Evolutionary conservation across 2,329 filamentous ascomycete species (phyloP).

Genomic region (Paecilomyces sp.): DNA sequence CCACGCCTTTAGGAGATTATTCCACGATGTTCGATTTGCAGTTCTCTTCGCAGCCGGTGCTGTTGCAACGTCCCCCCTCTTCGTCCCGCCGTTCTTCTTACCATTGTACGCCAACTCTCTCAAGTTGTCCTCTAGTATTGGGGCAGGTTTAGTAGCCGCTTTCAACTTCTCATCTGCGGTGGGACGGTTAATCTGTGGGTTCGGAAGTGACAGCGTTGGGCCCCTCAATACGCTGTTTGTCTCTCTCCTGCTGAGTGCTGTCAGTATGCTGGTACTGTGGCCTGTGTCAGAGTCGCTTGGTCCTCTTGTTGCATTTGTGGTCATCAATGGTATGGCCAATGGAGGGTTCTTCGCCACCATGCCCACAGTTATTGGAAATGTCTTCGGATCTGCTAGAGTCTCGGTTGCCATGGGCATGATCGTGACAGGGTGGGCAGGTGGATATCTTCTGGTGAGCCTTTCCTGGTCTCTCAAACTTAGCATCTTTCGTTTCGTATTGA

Average conservation of each 20-base stretch:
- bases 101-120: constrained; percentile 51
- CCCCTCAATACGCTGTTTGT: constrained; percentile 49
- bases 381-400: constrained; percentile 51
- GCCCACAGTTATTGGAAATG: constrained; percentile 55
- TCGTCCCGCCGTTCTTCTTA: constrained; percentile 56
- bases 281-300: constrained; percentile 50
- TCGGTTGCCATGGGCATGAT: constrained; percentile 56
- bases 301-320: constrained; percentile 49
- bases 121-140: constrained; percentile 46
- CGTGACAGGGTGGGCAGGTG: constrained; percentile 53
- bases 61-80: constrained; percentile 53
- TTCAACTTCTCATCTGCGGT: constrained; percentile 57
- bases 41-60: constrained; percentile 49
- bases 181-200: constrained; percentile 49
- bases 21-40: constrained; percentile 46
- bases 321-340: constrained; percentile 55
- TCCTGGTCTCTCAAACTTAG: neutral
- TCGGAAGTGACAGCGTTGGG: constrained; percentile 48
- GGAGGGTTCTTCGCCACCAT: constrained; percentile 59
- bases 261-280: constrained; percentile 57
- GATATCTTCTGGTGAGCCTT: constrained; percentile 50
- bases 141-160: constrained; percentile 52
- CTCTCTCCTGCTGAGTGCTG: constrained; percentile 44
- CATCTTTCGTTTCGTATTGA: neutral
- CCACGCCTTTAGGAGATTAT: constrained; percentile 36